A percentile compares a stretch with the other conserved stretches of the same genome.
These are phyloP conservation scores for Pestalotiopsis sp. DNA, from an alignment of 2,329 filamentous ascomycete species.

Conservation along the genomic window DNA sequence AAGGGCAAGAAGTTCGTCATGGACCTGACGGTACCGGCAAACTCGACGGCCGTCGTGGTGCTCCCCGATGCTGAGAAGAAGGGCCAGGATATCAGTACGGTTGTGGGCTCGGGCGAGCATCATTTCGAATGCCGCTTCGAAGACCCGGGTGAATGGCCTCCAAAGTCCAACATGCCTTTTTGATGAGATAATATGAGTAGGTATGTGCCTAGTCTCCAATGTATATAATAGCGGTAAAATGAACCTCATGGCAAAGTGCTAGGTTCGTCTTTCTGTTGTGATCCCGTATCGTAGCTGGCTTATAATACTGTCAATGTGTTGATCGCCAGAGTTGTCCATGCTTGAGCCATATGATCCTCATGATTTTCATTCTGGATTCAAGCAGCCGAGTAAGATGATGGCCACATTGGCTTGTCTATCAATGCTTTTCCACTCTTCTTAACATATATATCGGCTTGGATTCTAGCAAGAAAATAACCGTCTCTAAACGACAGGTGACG, in stretches of 20 bases:
- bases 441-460: too few species aligned
- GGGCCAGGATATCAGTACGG: background rate
- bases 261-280: too few species aligned
- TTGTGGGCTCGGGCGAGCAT: slow-evolving; percentile 1
- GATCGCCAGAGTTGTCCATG: too few species aligned
- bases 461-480: too few species aligned
- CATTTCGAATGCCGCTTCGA: slow-evolving; percentile 4
- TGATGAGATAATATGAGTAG: background rate
- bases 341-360: too few species aligned
- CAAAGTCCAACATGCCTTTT: background rate
- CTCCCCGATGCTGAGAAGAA: slow-evolving; percentile 2
- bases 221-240: background rate
- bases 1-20: background rate
- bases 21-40: slow-evolving; percentile 3
- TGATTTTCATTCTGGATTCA: too few species aligned
- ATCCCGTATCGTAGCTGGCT: background rate
- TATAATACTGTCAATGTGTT: background rate
- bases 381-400: too few species aligned
- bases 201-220: background rate
- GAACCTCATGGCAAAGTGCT: background rate
- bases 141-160: slow-evolving; percentile 4
- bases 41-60: slow-evolving; percentile 1
- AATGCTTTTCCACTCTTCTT: too few species aligned
- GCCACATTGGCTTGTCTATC: too few species aligned
- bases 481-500: too few species aligned